These are phyloP conservation scores for Backusella morwellensis DNA, from an alignment of 192 early-diverging fungal species.

Conservation along the genomic window DNA sequence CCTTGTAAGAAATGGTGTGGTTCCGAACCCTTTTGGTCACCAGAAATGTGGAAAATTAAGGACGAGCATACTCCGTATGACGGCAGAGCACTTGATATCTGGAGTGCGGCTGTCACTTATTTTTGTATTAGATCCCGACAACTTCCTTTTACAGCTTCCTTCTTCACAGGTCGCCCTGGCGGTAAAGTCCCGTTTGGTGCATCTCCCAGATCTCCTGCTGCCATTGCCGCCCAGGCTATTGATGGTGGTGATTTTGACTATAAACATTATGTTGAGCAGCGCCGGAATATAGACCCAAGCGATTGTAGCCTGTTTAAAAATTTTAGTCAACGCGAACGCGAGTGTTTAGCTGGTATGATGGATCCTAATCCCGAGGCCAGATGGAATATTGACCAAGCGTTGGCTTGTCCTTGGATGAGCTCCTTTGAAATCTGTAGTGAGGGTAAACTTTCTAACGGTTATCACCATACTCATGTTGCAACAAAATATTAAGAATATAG, in stretches of 20 bases:
- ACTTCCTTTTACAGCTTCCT: constrained; percentile 22
- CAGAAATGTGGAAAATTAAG: constrained; percentile 78
- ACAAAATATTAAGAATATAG: background rate
- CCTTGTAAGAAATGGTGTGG: constrained; percentile 90
- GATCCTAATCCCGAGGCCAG: constrained; percentile 40
- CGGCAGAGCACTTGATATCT: constrained; percentile 86
- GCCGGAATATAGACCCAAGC: constrained; percentile 13
- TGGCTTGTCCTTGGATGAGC: constrained; percentile 41
- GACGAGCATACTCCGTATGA: constrained; percentile 77
- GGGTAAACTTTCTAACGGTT: constrained; percentile 27
- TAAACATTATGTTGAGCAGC: constrained; percentile 17
- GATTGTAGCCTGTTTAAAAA: constrained; percentile 10
- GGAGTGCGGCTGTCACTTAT: constrained; percentile 89
- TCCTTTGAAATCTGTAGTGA: constrained; percentile 42
- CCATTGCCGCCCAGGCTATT: constrained; percentile 19
- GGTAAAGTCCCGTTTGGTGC: background rate
- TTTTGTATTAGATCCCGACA: constrained; percentile 76
- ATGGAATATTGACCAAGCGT: constrained; percentile 40
- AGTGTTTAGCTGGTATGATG: constrained; percentile 36
- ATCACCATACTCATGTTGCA: constrained; percentile 19
- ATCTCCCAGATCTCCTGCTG: constrained; percentile 17
- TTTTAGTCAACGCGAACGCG: constrained; percentile 21
- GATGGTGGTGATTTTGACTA: constrained; percentile 25
- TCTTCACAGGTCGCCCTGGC: constrained; percentile 14
- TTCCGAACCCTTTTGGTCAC: constrained; percentile 97